Conservation (phyloP, 176 grass and related monocot genomes). For the Raddia distichophylla region DNA sequence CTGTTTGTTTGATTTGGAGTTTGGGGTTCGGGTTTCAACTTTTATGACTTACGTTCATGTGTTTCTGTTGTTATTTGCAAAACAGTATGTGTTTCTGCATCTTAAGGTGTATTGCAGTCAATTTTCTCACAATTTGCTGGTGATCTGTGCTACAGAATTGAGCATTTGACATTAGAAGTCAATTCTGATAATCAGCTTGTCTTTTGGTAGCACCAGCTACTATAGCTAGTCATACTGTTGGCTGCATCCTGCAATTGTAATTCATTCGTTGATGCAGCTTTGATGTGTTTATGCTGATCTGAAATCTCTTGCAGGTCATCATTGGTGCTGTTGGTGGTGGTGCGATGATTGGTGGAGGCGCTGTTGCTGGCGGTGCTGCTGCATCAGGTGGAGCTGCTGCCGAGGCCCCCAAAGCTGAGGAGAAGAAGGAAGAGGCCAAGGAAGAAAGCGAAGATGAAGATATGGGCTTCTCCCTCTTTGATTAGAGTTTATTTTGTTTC, state of each 20-base stretch:
- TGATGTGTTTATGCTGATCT: not conserved
- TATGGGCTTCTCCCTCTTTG: constrained; percentile 93
- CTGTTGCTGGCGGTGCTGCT: constrained; percentile 24
- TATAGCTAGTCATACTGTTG: not conserved
- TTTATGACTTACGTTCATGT: not conserved
- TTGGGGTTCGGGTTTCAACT: not conserved
- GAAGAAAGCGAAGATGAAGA: constrained; percentile 85
- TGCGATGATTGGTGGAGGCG: constrained; percentile 50
- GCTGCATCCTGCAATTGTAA: not conserved
- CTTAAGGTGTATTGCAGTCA: not conserved
- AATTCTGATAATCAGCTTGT: not conserved
- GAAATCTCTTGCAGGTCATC: constrained; percentile 46
- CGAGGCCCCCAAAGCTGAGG: constrained; percentile 62
- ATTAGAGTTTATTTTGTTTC: constrained; percentile 45
- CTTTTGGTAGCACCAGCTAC: not conserved
- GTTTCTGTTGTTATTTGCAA: not conserved
- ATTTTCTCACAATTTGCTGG: not conserved
- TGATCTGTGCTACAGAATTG: not conserved
- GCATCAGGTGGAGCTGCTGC: constrained; percentile 44
- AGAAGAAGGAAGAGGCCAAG: constrained; percentile 90
- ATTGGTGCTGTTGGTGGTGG: constrained; percentile 67
- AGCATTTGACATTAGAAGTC: not conserved
- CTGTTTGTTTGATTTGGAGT: not conserved
- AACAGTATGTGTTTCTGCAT: not conserved
- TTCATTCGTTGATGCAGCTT: too few species aligned